A percentile compares a stretch with the other conserved stretches of the same genome.
Evolutionary conservation across 345 rosid genomes (phyloP).

Genomic region (Aquilaria malaccensis): DNA sequence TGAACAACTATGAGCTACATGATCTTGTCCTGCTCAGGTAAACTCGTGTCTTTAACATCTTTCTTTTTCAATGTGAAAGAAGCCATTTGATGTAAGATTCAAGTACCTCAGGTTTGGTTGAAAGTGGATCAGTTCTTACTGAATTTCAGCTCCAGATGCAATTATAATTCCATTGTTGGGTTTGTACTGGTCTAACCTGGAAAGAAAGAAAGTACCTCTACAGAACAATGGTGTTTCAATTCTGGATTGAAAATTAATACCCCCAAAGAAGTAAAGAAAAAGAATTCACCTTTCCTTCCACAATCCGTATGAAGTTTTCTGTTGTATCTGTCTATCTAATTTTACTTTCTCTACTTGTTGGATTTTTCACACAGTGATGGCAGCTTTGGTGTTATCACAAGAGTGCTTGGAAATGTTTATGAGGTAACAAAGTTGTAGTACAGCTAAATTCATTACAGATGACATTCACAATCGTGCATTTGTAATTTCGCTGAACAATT

Average conservation of each 20-base stretch:
- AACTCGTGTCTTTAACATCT: constrained; percentile 11
- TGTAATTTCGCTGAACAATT: neutral
- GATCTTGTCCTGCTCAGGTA: constrained; percentile 88
- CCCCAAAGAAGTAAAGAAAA: too few relatives aligned
- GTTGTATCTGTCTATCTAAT: neutral
- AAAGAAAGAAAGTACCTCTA: too few relatives aligned
- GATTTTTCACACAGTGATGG: constrained; percentile 41
- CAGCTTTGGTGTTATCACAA: constrained; percentile 80
- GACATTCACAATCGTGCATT: too few relatives aligned
- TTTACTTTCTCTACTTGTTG: neutral
- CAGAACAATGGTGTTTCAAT: neutral
- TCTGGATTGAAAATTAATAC: neutral
- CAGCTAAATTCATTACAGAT: neutral
- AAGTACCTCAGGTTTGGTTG: too few relatives aligned
- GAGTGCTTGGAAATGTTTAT: constrained; percentile 85
- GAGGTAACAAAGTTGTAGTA: constrained; percentile 34
- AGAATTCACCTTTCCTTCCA: too few relatives aligned
- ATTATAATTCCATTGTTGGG: neutral
- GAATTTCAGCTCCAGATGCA: too few relatives aligned
- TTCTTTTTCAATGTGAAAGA: too few relatives aligned
- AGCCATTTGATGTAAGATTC: too few relatives aligned
- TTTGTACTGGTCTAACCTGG: constrained; percentile 3
- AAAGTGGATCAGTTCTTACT: too few relatives aligned
- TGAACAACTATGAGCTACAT: constrained; percentile 77
- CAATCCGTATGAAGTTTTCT: too few relatives aligned